These are phyloP conservation scores for Cudoniella acicularis DNA, from an alignment of 495 filamentous ascomycete genomes.

Conservation along the genomic window DNA sequence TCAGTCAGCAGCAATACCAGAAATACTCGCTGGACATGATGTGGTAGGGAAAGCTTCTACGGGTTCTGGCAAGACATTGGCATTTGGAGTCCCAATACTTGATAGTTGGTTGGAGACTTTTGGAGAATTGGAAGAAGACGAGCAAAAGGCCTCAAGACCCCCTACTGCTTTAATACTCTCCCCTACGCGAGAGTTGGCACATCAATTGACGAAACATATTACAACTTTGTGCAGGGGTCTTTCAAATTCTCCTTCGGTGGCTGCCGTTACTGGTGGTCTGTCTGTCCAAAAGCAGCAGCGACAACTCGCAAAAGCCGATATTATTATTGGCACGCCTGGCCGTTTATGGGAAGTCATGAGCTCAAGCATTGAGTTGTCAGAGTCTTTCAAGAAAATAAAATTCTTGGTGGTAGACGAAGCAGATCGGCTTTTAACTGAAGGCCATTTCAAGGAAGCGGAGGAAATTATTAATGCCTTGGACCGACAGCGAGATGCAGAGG, in stretches of 20 bases:
- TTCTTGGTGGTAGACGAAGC: constrained; percentile 95
- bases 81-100: constrained; percentile 75
- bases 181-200: constrained; percentile 88
- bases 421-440: constrained; percentile 85
- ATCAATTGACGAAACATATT: constrained; percentile 83
- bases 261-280: constrained; percentile 82
- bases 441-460: constrained; percentile 89
- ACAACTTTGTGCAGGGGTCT: constrained; percentile 62
- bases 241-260: constrained; percentile 62
- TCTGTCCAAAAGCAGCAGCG: constrained; percentile 91
- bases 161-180: constrained; percentile 88
- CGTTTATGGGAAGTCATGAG: constrained; percentile 92
- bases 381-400: constrained; percentile 50
- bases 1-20: constrained; percentile 71
- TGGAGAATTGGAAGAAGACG: constrained; percentile 31
- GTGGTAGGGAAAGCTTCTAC: constrained; percentile 79
- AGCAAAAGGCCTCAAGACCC: constrained; percentile 34
- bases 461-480: constrained; percentile 79
- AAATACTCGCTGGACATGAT: constrained; percentile 69
- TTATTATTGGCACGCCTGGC: constrained; percentile 89
- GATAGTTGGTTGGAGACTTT: constrained; percentile 56
- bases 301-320: constrained; percentile 70
- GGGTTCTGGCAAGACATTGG: constrained; percentile 80
- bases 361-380: constrained; percentile 44
- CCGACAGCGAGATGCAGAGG: constrained; percentile 36